Percentiles rank a stretch among this genome's conserved stretches.
phyloP scores from a whole-genome alignment of 1,284 basidiomycete species.

The Tylopilus orsonianus region DNA sequence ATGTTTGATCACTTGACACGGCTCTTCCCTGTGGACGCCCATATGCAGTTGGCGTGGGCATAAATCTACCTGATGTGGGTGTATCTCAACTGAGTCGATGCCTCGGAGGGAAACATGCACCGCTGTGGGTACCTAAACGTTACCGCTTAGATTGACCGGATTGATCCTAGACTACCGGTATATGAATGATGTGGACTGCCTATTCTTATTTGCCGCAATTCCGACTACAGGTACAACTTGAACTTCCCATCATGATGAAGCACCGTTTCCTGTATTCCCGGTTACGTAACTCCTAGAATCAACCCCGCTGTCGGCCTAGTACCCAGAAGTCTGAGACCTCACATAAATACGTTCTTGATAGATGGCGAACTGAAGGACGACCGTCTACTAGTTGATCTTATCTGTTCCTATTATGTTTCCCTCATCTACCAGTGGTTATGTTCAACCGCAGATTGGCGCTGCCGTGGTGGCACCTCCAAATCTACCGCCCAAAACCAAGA shows the following conservation, averaged over 20 bases:
- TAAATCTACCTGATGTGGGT: no score
- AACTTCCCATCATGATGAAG: no score
- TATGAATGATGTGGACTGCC: neutral
- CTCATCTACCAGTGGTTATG: neutral
- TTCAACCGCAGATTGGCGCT: conserved; percentile 1
- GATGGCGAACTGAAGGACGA: neutral
- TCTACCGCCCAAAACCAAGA: conserved; percentile 36
- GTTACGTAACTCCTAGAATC: no score
- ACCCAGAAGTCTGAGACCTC: no score
- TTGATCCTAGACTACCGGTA: neutral
- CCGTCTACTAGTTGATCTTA: neutral
- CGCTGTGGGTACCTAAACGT: neutral
- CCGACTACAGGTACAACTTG: no score
- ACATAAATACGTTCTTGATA: conserved; percentile 21
- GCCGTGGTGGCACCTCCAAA: neutral
- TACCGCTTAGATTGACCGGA: neutral
- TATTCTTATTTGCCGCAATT: conserved; percentile 1
- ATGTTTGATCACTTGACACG: neutral
- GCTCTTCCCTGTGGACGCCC: no score
- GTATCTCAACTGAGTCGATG: neutral
- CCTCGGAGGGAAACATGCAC: neutral
- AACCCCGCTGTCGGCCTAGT: no score
- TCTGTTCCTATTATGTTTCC: conserved; percentile 15
- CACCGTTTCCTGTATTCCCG: no score
- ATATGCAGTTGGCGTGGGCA: no score